Evolutionary conservation across 306 rosid genomes (phyloP), one percentile per base, ranked within the genome.

Genomic region (Hylodesmum podocarpum): DNA sequence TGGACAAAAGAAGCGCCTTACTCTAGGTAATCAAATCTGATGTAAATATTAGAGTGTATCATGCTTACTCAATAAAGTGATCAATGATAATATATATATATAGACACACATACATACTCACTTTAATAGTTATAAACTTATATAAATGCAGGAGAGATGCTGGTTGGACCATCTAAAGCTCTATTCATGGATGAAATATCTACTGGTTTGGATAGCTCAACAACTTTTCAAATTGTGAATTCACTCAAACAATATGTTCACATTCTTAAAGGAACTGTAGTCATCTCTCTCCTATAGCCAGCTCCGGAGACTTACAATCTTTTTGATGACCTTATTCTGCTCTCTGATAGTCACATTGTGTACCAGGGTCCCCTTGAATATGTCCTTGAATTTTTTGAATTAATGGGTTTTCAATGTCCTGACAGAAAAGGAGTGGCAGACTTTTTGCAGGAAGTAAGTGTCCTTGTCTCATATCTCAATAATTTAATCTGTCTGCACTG

Each of bases 291-390:
- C 24, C 63, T 88, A 41, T 89, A 88, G 80, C 91, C 91, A 46
- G 81, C 91, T n/a, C 91, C 91, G 0, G 91, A 88, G 81, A 85
- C 91, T 40, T 88, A 83, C 73, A 73, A 88, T 75, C 87, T 88
- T 14, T 88, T 88, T 40, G 89, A 88, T 72, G 91, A 88, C 75
- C 85, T 88, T 62, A 28, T 88, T 67, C 81, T 88, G n/a, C 84
- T 88, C 62, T 85, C 91, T 27, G 87, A 85, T 64, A 88, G n/a
- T 46, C 87, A 88, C 13, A 89, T 87, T 72, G n/a, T n/a, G n/a
- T n/a, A n/a, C n/a, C n/a, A n/a, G n/a, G n/a, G n/a, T n/a, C 86
- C 89, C 4, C 87, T 75, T 0, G 86, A 85, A 40, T 16, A 78
- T 0, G 84, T 88, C 18, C 89, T 83, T 22, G 84, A 74, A 16